Evolutionary conservation across 768 basidiomycete genomes (phyloP).

Genomic region (Phaeolepiota aurea): DNA sequence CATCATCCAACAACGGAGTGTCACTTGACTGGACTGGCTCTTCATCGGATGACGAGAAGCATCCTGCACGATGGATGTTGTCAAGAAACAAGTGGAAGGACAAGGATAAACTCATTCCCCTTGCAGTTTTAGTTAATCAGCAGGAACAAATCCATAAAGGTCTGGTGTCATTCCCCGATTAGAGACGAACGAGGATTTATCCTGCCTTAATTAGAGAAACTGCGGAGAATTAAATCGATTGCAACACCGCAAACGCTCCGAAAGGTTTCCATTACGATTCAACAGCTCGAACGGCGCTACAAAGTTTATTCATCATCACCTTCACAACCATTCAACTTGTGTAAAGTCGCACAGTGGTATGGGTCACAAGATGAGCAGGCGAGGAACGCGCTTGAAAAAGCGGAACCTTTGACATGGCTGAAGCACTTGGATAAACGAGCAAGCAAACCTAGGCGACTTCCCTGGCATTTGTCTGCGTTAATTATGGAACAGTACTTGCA

Average conservation of each 20-base stretch:
- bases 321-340: constrained; percentile 30
- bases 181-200: constrained; percentile 1
- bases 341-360: constrained; percentile 54
- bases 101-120: constrained; percentile 35
- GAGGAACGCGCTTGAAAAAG: constrained; percentile 46
- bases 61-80: constrained; percentile 56
- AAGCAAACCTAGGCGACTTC: constrained; percentile 26
- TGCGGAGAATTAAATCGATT: constrained; percentile 41
- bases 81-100: constrained; percentile 52
- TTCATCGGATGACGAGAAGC: constrained; percentile 42
- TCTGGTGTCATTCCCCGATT: constrained; percentile 12
- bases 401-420: constrained; percentile 70
- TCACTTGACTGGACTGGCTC: constrained; percentile 72
- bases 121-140: constrained; percentile 43
- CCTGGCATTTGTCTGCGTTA: constrained; percentile 61
- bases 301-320: constrained; percentile 29
- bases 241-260: constrained; percentile 46
- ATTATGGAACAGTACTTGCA: constrained; percentile 60
- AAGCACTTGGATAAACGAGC: constrained; percentile 50
- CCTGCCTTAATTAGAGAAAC: constrained; percentile 36
- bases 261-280: constrained; percentile 55
- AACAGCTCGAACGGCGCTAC: constrained; percentile 64
- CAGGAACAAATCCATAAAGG: constrained; percentile 53
- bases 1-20: constrained; percentile 58
- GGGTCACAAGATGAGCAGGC: constrained; percentile 36